Percentiles rank a stretch among this genome's conserved stretches.
These are phyloP conservation scores for Stenogyne calaminthoides DNA, from an alignment of 305 asterid species.

Conservation along the genomic window DNA sequence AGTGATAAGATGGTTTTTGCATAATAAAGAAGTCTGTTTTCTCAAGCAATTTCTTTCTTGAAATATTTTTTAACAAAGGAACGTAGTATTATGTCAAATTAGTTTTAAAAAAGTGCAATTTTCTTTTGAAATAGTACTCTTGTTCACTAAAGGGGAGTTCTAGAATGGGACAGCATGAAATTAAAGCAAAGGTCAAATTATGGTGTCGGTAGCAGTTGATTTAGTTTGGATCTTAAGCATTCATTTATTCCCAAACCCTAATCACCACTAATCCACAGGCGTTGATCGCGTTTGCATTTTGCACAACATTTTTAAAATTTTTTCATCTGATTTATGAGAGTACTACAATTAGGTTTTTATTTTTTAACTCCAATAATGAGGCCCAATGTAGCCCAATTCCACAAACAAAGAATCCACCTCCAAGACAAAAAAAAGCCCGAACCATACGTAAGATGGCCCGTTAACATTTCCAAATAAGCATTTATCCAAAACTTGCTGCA, in stretches of 20 bases:
- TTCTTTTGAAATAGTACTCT: neutral
- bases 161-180: conserved; percentile 21
- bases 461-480: too few relatives aligned
- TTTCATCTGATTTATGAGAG: too few relatives aligned
- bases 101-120: conserved; percentile 2
- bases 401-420: too few relatives aligned
- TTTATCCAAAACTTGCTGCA: too few relatives aligned
- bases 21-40: neutral
- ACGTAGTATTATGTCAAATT: neutral
- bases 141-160: neutral
- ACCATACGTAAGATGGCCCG: too few relatives aligned
- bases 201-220: conserved; percentile 25
- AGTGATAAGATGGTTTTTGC: neutral
- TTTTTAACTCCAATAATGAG: too few relatives aligned
- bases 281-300: conserved; percentile 24
- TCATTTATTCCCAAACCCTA: neutral
- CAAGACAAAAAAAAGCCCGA: too few relatives aligned
- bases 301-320: neutral
- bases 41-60: neutral
- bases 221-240: conserved; percentile 20
- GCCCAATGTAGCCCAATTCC: too few relatives aligned
- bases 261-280: neutral
- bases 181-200: conserved; percentile 24
- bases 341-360: too few relatives aligned
- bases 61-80: neutral